Percentiles rank a stretch among this genome's conserved stretches.
phyloP scores from a whole-genome alignment of 352 stramenopile species.

The Globisporangium middletonii region DNA sequence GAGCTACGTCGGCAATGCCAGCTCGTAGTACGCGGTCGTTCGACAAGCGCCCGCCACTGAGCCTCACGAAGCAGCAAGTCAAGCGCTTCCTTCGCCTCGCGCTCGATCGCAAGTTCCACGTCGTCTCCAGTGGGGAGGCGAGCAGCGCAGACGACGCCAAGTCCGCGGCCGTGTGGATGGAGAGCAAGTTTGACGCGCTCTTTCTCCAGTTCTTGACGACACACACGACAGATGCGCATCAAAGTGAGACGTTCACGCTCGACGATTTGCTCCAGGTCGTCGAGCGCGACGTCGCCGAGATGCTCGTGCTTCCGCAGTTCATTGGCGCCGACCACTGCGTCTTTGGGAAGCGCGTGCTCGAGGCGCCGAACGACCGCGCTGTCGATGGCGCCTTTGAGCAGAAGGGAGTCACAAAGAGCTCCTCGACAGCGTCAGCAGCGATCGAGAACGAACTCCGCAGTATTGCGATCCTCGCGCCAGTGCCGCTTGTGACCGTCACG shows the following conservation, averaged over 20 bases:
- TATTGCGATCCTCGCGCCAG: slow-evolving; percentile 3
- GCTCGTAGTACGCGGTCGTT: too few relatives aligned
- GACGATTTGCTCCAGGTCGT: slow-evolving; percentile 24
- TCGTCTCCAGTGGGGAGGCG: not conserved
- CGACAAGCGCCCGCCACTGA: not conserved
- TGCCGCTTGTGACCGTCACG: slow-evolving; percentile 15
- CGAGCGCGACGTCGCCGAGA: slow-evolving; percentile 13
- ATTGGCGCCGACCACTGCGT: not conserved
- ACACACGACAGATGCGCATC: not conserved
- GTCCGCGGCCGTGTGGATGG: slow-evolving; percentile 21
- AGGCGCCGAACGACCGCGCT: too few relatives aligned
- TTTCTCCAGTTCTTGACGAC: slow-evolving; percentile 21
- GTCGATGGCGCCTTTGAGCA: not conserved
- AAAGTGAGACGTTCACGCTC: slow-evolving; percentile 16
- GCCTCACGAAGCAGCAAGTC: slow-evolving; percentile 36
- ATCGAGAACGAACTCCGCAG: not conserved
- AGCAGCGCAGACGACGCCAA: slow-evolving; percentile 1
- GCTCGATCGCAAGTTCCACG: slow-evolving; percentile 30
- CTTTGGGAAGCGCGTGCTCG: not conserved
- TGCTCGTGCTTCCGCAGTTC: slow-evolving; percentile 22
- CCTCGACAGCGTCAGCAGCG: not conserved
- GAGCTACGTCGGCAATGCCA: not conserved
- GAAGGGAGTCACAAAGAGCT: not conserved
- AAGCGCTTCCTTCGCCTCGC: slow-evolving; percentile 36
- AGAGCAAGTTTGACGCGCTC: slow-evolving; percentile 31